Evolutionary conservation across 1,284 basidiomycete genomes (phyloP).

Genomic region (Melampsora americana): DNA sequence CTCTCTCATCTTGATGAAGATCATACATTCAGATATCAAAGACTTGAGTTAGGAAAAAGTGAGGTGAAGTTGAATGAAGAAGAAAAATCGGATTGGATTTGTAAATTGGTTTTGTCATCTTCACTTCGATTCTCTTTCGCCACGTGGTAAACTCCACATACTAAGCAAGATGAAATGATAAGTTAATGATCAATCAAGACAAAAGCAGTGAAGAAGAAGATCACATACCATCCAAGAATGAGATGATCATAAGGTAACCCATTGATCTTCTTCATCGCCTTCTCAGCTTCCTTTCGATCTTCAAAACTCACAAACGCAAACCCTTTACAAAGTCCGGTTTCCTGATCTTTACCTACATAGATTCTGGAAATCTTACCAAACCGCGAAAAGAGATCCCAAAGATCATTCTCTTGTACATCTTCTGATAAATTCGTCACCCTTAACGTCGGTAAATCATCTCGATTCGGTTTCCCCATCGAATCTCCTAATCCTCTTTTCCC

Average conservation of each 20-base stretch:
- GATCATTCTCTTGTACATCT: slow-evolving; percentile 90
- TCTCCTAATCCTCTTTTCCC: slow-evolving; percentile 68
- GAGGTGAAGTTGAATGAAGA: too few species aligned
- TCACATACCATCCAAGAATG: slow-evolving; percentile 57
- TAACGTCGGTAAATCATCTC: slow-evolving; percentile 92
- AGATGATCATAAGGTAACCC: slow-evolving; percentile 60
- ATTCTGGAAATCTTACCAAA: slow-evolving; percentile 71
- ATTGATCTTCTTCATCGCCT: slow-evolving; percentile 87
- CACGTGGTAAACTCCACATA: slow-evolving; percentile 44
- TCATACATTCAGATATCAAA: too few species aligned
- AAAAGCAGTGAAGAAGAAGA: not conserved
- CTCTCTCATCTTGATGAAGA: too few species aligned
- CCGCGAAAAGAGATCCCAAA: slow-evolving; percentile 76
- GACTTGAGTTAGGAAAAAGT: too few species aligned
- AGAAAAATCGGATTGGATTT: too few species aligned
- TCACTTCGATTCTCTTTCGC: slow-evolving; percentile 36
- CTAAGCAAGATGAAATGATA: slow-evolving; percentile 15
- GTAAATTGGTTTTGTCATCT: too few species aligned
- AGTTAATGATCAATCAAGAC: too few species aligned
- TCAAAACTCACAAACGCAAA: slow-evolving; percentile 96
- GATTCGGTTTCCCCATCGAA: slow-evolving; percentile 68
- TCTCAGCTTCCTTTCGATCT: slow-evolving; percentile 71
- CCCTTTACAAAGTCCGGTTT: slow-evolving; percentile 91
- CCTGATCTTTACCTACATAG: slow-evolving; percentile 90
- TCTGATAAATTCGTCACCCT: slow-evolving; percentile 96